A percentile compares a stretch with the other conserved stretches of the same genome.
phyloP scores from a whole-genome alignment of 148 eudicot species.

The Chenopodium formosanum region DNA sequence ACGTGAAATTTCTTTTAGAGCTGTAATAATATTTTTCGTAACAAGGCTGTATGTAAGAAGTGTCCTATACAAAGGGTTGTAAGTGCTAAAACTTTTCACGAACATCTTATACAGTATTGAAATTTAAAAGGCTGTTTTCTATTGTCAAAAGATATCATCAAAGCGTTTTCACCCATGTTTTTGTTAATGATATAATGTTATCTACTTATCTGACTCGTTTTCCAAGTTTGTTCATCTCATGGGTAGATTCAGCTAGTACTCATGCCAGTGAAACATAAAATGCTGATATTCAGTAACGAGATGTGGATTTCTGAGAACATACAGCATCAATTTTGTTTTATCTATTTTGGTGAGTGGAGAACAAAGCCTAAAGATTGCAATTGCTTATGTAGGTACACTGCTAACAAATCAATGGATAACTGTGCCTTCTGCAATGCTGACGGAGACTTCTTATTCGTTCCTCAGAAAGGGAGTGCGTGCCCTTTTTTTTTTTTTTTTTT shows the following conservation, averaged over 20 bases:
- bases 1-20: no score
- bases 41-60: no score
- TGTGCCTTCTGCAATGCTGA: conserved; percentile 96
- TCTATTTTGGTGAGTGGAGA: neutral
- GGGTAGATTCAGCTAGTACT: neutral
- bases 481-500: neutral
- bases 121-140: neutral
- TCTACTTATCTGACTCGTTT: neutral
- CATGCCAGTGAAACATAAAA: neutral
- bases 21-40: no score
- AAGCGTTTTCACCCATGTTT: neutral
- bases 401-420: conserved; percentile 88
- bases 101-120: neutral
- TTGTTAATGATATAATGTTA: neutral
- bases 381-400: conserved; percentile 63
- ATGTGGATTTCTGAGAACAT: neutral
- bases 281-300: neutral
- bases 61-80: no score
- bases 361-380: neutral
- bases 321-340: neutral
- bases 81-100: neutral
- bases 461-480: conserved; percentile 82
- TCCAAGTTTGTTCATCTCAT: neutral
- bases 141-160: neutral
- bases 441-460: conserved; percentile 96